A percentile compares a stretch with the other conserved stretches of the same genome.
phyloP scores from a whole-genome alignment of 495 filamentous ascomycete species.

The Penicillium samsonianum region DNA sequence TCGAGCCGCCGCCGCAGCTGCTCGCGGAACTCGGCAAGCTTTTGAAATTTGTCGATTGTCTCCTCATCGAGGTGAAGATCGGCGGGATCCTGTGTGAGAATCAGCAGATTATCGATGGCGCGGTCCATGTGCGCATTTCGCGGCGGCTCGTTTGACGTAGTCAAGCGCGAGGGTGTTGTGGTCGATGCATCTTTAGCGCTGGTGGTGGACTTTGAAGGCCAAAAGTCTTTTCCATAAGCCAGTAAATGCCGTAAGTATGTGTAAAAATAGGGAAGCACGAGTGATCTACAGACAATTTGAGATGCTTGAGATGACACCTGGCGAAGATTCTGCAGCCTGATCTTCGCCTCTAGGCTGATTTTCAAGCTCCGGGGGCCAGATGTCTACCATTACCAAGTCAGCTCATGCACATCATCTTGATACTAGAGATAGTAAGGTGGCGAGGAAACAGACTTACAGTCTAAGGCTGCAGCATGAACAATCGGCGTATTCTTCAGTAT shows the following conservation, averaged over 20 bases:
- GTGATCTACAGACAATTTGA: background rate
- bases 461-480: conserved; percentile 20
- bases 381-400: conserved; percentile 18
- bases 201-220: conserved; percentile 9
- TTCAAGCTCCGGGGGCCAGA: too few species aligned
- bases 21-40: conserved; percentile 15
- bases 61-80: conserved; percentile 7
- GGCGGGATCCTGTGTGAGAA: conserved; percentile 17
- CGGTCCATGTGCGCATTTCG: conserved; percentile 12
- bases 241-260: conserved; percentile 14
- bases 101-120: conserved; percentile 20
- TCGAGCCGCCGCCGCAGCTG: conserved; percentile 20
- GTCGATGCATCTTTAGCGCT: background rate
- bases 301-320: conserved; percentile 3
- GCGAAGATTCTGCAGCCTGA: conserved; percentile 8
- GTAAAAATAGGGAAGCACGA: background rate
- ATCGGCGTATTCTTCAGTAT: conserved; percentile 15
- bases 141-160: conserved; percentile 11
- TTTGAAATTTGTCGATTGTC: conserved; percentile 11
- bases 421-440: background rate
- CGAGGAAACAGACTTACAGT: conserved; percentile 14
- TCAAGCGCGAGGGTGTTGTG: conserved; percentile 2
- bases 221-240: conserved; percentile 13
- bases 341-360: background rate
- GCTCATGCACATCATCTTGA: conserved; percentile 13